Evolutionary conservation across 768 basidiomycete species (phyloP).

Genomic region (Austroboletus eburneus): DNA sequence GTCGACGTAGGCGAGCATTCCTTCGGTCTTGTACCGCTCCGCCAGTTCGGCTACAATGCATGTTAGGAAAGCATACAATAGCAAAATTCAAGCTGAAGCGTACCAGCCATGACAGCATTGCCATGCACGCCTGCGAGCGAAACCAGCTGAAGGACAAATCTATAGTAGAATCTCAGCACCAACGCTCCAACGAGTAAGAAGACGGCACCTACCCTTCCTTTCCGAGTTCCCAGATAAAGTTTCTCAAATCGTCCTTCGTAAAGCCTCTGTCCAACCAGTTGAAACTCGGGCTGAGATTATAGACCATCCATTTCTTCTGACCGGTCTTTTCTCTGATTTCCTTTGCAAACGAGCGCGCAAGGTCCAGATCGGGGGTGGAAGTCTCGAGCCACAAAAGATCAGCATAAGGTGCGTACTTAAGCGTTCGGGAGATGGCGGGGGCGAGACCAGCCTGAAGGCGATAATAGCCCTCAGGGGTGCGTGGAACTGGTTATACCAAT

Average conservation of each 20-base stretch:
- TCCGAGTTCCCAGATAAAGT: conserved; percentile 85
- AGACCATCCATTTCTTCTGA: conserved; percentile 70
- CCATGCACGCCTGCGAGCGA: conserved; percentile 90
- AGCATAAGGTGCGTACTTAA: conserved; percentile 79
- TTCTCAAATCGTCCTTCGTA: conserved; percentile 69
- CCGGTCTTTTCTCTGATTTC: conserved; percentile 70
- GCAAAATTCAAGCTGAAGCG: conserved; percentile 16
- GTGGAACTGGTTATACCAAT: conserved; percentile 52
- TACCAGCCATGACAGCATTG: conserved; percentile 74
- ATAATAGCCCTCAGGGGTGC: conserved; percentile 89
- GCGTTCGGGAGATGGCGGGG: conserved; percentile 75
- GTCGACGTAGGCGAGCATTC: conserved; percentile 91
- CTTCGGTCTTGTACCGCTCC: conserved; percentile 74
- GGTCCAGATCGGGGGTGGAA: conserved; percentile 76
- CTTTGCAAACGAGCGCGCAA: conserved; percentile 75
- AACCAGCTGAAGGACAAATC: conserved; percentile 85
- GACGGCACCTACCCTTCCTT: conserved; percentile 65
- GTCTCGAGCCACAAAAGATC: conserved; percentile 95
- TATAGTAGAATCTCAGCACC: conserved; percentile 25
- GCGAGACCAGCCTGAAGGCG: conserved; percentile 81
- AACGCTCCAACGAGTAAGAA: background rate
- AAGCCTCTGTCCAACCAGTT: conserved; percentile 88
- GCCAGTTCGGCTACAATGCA: conserved; percentile 65
- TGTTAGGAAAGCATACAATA: conserved; percentile 4
- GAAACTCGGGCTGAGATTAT: conserved; percentile 92